Base-by-base conservation (phyloP, 805 yeast genomes). In the Huiozyma naganishii region DNA sequence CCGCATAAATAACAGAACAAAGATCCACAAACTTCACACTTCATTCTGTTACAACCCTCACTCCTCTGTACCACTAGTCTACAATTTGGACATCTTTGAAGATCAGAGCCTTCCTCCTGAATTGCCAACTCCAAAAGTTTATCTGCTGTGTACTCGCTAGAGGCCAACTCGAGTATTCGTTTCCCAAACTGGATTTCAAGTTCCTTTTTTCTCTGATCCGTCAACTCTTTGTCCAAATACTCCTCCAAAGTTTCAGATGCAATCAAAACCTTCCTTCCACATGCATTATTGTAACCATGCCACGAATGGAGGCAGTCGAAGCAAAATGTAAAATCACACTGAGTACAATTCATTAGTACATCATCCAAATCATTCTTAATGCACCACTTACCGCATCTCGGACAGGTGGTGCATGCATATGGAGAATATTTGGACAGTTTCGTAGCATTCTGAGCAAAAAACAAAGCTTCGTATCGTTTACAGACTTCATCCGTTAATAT, bases 1-100 rank as follows among this genome's bases (percentile, higher is more conserved):
- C 79, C 79, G 60, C 85, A 79, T 7, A 76, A 37, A 46, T 72
- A 74, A 53, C 85, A 79, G 48, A 79, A 79, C 37, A 58, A 52
- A 0, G 71, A 62, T 5, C 51, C 49, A 48, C 85, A 79, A 6
- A 68, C 59, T 0, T 66, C 49, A 52, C 86, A 79, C 34, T 65
- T 67, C 80, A 79, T 77, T 52, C 75, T 77, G 52, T 78, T 79
- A 55, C 84, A 79, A 5, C 84, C 86, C 49, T 77, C 83, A 27
- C 70, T 62, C 45, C 76, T 69, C 46, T 76, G 76, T 6, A 76
- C 70, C 6, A 70, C 70, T 2, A 70, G 52, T 11, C 58, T 55
- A 52, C 84, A 79, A 4, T 58, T 56, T 0, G 85, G 84, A 48
- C 84, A 79, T 42, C 66, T 57, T 17, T 65, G 67, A 42, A 73